Percentiles rank a stretch among this genome's conserved stretches.
phyloP scores from a whole-genome alignment of 306 rosid species.

The Begonia masoniana region DNA sequence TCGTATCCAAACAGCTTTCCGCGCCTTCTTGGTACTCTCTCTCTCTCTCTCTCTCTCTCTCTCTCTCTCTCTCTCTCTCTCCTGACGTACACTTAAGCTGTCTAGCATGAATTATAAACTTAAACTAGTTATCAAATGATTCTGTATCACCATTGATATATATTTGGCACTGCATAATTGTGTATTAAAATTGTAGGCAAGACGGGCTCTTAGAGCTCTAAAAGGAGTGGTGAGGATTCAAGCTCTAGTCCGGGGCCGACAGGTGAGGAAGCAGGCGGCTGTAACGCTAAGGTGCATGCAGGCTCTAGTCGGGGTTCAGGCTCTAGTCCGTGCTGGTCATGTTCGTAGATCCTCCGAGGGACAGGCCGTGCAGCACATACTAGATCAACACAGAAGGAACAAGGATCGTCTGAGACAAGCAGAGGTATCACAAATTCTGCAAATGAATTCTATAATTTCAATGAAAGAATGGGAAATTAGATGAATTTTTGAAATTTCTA shows the following conservation, averaged over 20 bases:
- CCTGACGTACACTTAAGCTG: no score
- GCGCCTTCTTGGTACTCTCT: conserved; percentile 57
- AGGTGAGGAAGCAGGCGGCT: conserved; percentile 96
- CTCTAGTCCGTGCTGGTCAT: conserved; percentile 83
- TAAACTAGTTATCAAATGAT: no score
- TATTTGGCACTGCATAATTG: no score
- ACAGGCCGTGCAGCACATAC: conserved; percentile 76
- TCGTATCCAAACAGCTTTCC: conserved; percentile 79
- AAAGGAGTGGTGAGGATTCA: conserved; percentile 95
- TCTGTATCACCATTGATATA: no score
- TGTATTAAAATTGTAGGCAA: conserved; percentile 40
- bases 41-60: no score
- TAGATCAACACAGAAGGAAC: conserved; percentile 46
- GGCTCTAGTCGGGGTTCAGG: conserved; percentile 93
- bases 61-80: no score
- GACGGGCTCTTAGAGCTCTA: conserved; percentile 92
- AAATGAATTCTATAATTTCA: neutral
- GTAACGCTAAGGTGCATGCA: conserved; percentile 97
- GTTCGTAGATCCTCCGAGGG: conserved; percentile 90
- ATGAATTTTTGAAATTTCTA: conserved; percentile 15
- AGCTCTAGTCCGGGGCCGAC: conserved; percentile 86
- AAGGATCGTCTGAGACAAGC: conserved; percentile 73
- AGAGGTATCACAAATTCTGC: conserved; percentile 36
- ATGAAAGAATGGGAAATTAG: neutral
- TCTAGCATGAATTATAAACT: no score